A percentile compares a stretch with the other conserved stretches of the same genome.
These are phyloP conservation scores for Boletus hoseneyae DNA, from an alignment of 1,284 basidiomycete species.

Conservation along the genomic window DNA sequence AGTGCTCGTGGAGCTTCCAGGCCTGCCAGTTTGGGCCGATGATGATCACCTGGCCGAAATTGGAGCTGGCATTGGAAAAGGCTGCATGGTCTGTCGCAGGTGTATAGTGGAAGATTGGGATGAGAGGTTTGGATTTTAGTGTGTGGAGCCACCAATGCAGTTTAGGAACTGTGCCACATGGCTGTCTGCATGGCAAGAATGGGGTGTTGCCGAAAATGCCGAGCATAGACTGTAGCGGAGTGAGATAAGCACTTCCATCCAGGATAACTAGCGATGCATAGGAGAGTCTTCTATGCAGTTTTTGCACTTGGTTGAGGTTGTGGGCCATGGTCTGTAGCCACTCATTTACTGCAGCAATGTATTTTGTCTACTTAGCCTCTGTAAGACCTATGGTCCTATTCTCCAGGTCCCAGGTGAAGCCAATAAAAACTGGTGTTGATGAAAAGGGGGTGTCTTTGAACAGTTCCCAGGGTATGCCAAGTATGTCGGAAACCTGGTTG, in stretches of 20 bases:
- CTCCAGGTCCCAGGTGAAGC: slow-evolving; percentile 22
- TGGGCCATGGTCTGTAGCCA: slow-evolving; percentile 20
- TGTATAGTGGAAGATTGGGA: neutral
- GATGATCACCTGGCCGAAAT: slow-evolving; percentile 1
- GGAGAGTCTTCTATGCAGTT: slow-evolving; percentile 35
- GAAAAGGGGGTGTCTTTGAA: slow-evolving; percentile 13
- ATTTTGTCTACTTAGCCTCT: neutral
- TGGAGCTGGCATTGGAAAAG: slow-evolving; percentile 14
- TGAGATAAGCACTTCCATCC: slow-evolving; percentile 35
- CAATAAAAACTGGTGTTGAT: slow-evolving; percentile 6
- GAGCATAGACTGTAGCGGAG: slow-evolving; percentile 30
- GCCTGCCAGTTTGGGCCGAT: slow-evolving; percentile 1
- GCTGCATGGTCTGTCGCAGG: neutral
- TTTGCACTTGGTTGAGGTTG: slow-evolving; percentile 24
- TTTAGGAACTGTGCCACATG: neutral
- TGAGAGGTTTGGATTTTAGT: neutral
- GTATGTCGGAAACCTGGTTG: neutral
- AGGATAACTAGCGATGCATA: slow-evolving; percentile 32
- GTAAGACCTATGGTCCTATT: neutral
- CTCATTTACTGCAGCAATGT: slow-evolving; percentile 7
- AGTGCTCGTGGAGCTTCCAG: slow-evolving; percentile 6
- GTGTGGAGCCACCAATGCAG: neutral
- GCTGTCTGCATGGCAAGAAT: slow-evolving; percentile 22
- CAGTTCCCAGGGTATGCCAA: slow-evolving; percentile 7
- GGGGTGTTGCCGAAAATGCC: slow-evolving; percentile 21